Evolutionary conservation across 108 stramenopile genomes (phyloP), one percentile per base, ranked within the genome.

Genomic region (Stephanodiscus triporus): DNA sequence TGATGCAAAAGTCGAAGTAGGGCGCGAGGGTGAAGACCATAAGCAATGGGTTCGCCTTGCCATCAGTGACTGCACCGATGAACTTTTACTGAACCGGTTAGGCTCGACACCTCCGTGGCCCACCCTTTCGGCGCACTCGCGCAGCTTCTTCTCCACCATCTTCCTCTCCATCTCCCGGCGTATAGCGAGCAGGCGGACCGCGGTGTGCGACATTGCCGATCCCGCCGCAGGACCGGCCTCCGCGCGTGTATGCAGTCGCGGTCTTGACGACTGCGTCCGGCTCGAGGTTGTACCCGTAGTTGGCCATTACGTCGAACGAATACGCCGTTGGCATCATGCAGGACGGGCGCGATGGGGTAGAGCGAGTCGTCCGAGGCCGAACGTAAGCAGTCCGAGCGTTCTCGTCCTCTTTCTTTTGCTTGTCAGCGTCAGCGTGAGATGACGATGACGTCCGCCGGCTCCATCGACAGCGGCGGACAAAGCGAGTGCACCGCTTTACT

Each of bases 321-420:
- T 26, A 73, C 87, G 49, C 63, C 71, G 66, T 95, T 95, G 36
- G 95, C 95, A 56, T 89, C 91, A 0, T 81, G 66, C 27, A 93
- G 71, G 7, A 93, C 89, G 27, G 83, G 78, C 11, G 43, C 83
- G 59, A 91, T 84, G 47, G 95, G 92, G 66, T 90, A 96, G n/a
- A 96, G 75, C 36, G 92, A 91, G 68, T 96, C 95, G 63, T 96
- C 95, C 95, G 4, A 96, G 75, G 72, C 93, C 95, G 72, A 93
- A 96, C 7, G 95, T 93, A 24, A 96, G 45, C 10, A 96, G n/a
- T n/a, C n/a, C n/a, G n/a, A n/a, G n/a, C n/a, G n/a, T n/a, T n/a
- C n/a, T n/a, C n/a, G n/a, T n/a, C 27, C 78, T 73, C 16, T 59
- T 68, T 32, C 64, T 75, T 47, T 65, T 66, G 30, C n/a, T n/a